Evolutionary conservation across 352 stramenopile species (phyloP), one percentile per base, ranked within the genome.

Genomic region (Hyaloperonospora brassicae): DNA sequence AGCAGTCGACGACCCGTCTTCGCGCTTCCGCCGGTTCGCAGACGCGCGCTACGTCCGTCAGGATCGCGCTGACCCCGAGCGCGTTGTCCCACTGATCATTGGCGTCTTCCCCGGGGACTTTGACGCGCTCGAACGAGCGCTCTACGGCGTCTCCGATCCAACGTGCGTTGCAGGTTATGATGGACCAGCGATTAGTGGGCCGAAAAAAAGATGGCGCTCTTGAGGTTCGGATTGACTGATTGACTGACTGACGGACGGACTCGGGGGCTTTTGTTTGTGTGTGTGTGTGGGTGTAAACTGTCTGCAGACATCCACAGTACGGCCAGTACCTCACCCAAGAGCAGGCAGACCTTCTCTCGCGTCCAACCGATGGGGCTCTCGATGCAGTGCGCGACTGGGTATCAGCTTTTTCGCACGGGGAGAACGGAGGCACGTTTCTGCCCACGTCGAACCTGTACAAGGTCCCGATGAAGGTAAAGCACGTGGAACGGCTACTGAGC

Each of bases 141-240:
- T 90, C 24, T 88, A 72, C 57, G 42, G 57, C 6, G 64, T 86
- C 0, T 85, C 80, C 0, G 57, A 86, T 48, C 80, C 80, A 7
- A 62, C 41, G 75, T 87, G 72, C 34, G 75, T 30, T 57, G 23
- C 17, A 17, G 17, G 17, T 17, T 17, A 17, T 17, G 17, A 17
- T 17, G 17, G 17, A 17, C 17, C 17, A 17, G 17, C 13, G 44
- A 53, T 59, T 52, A 31, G 8, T 12, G 34, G 12, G 8, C 8
- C 12, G 34, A 11, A 42, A n/a, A 42, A 42, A 21, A 42, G 9
- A 21, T 42, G n/a, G n/a, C 11, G 4, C 4, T 12, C 3, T 42
- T 42, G 5, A 5, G n/a, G 14, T 34, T 9, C 8, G 27, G 8
- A 9, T 4, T 8, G 8, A 8, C 27, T 34, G 27, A 34, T 34